Evolutionary conservation across 257 asterid species (phyloP), one percentile per base, ranked within the genome.

Genomic region (Nicotiana paniculata): DNA sequence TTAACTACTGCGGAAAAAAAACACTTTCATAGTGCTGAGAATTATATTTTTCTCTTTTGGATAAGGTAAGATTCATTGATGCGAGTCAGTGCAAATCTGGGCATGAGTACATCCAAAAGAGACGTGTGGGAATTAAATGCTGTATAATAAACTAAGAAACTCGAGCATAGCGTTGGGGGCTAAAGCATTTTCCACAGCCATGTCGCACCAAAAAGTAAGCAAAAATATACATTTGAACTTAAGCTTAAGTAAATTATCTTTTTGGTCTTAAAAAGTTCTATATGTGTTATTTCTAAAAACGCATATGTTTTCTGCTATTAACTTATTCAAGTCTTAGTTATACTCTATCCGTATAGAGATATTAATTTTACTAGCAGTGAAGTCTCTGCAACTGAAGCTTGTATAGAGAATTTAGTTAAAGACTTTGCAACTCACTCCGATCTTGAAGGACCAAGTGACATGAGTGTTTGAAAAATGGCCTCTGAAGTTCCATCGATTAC

Each of bases 371-470:
- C 33, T 70, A 70, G 77, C 58, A 21, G 46, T 39, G 6, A 43
- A 72, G 78, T 21, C 0, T 72, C 78, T 3, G 35, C 78, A 43
- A 10, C 7, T 5, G 39, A 48, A 72, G 79, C 79, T 5, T 72
- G 61, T 24, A 46, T 3, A 35, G 24, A 48, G 61, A 72, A 1
- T 39, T 70, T 43, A 3, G 58, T 39, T 70, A 21, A 70, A 70
- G 58, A 37, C 61, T 46, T 82, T 35, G 54, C n/a, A 80, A 88
- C 97, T 88, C 90, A 94, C 99, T 96, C 98, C 63, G 98, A 90
- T 93, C 98, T 94, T 77, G 97, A 96, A 86, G 97, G 91, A 88
- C 98, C 97, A 88, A 96, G 95, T 79, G 99, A 96, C 97, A 96
- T 92, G 61, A 96, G 95, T 17, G 95, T 91, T 85, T 91, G 97